These are phyloP conservation scores for Dunaliella sp. DNA, from an alignment of 139 green algal genomes.

Conservation along the genomic window DNA sequence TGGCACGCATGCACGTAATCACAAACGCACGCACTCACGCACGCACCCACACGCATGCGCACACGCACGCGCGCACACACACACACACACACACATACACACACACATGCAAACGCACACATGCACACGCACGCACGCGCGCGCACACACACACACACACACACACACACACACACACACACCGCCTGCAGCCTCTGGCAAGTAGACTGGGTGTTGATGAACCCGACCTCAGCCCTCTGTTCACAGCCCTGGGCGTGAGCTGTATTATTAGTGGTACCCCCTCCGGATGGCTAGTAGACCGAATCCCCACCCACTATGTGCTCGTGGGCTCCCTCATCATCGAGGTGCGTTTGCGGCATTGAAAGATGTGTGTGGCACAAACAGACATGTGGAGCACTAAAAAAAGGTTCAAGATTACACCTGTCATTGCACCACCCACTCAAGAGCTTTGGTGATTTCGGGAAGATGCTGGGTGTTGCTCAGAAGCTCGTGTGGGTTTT, in stretches of 20 bases:
- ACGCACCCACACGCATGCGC: background rate
- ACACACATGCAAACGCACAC: background rate
- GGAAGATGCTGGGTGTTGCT: too few relatives aligned
- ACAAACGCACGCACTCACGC: background rate
- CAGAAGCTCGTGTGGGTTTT: too few relatives aligned
- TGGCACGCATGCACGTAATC: background rate
- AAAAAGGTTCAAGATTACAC: too few relatives aligned
- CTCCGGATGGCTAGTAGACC: conserved; percentile 46
- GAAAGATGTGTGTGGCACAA: too few relatives aligned
- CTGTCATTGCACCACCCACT: too few relatives aligned
- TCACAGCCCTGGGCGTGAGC: conserved; percentile 45
- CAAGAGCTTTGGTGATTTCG: too few relatives aligned
- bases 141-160: background rate
- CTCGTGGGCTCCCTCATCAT: conserved; percentile 38
- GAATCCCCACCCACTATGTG: conserved; percentile 39
- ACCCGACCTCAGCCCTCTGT: conserved; percentile 38
- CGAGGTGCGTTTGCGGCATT: conserved; percentile 32
- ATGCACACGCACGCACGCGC: background rate
- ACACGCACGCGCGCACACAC: background rate
- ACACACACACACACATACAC: background rate
- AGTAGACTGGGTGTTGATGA: conserved; percentile 26
- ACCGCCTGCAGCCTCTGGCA: conserved; percentile 1
- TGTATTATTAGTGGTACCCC: conserved; percentile 48
- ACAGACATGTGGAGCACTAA: too few relatives aligned
- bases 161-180: background rate